Evolutionary conservation across 345 rosid genomes (phyloP).

Genomic region (Litchi chinensis): DNA sequence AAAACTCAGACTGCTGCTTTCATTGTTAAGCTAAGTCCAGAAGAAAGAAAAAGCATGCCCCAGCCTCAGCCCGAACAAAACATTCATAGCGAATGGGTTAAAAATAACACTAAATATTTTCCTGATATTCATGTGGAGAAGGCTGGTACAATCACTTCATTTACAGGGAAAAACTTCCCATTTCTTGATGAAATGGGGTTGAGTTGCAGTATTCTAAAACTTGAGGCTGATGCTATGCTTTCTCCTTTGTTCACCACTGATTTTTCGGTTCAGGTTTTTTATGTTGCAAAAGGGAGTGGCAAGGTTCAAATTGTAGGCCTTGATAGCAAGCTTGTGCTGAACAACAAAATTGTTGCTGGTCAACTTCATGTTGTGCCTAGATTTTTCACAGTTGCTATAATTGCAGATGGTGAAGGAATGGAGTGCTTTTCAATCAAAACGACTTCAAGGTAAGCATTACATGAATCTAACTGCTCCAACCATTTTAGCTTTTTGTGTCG

Average conservation of each 20-base stretch:
- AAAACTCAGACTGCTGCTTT: conserved; percentile 21
- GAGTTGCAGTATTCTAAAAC: conserved; percentile 6
- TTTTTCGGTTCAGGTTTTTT: conserved; percentile 14
- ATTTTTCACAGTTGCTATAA: conserved; percentile 21
- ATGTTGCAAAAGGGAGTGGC: conserved; percentile 30
- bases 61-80: conserved; percentile 8
- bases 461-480: not conserved
- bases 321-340: conserved; percentile 26
- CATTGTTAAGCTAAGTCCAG: conserved; percentile 24
- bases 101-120: not conserved
- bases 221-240: conserved; percentile 30
- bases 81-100: not conserved
- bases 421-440: conserved; percentile 27
- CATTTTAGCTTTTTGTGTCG: no score
- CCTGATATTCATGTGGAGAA: conserved; percentile 21
- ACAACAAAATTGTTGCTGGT: conserved; percentile 24
- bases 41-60: conserved; percentile 3
- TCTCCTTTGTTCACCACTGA: conserved; percentile 20
- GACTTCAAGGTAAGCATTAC: conserved; percentile 19
- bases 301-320: conserved; percentile 32
- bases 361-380: conserved; percentile 36
- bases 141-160: conserved; percentile 19
- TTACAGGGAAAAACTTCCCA: conserved; percentile 12
- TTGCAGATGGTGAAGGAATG: conserved; percentile 29
- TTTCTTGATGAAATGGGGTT: conserved; percentile 32